Conservation (phyloP, 345 rosid genomes). For the Citrus medica region DNA sequence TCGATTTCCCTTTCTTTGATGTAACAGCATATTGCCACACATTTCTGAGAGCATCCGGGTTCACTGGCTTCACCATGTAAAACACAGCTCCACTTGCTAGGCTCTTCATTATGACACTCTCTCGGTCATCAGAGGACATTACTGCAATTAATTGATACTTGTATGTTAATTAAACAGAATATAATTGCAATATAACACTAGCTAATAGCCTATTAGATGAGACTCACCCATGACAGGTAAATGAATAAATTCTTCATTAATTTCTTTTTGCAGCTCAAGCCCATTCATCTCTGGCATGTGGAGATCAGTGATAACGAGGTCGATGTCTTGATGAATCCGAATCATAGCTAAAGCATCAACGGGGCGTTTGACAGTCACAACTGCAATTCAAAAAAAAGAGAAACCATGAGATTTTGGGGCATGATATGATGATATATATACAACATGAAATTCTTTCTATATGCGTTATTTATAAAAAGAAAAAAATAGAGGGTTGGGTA, state of each 20-base stretch:
- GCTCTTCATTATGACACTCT: constrained; percentile 35
- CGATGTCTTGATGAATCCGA: constrained; percentile 24
- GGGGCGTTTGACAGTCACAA: constrained; percentile 35
- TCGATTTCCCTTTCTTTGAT: constrained; percentile 34
- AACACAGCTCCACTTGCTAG: constrained; percentile 57
- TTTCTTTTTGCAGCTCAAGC: constrained; percentile 38
- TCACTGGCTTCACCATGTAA: constrained; percentile 61
- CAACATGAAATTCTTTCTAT: neutral
- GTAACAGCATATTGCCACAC: constrained; percentile 51
- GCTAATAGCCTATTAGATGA: neutral
- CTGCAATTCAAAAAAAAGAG: constrained; percentile 17
- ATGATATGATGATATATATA: neutral
- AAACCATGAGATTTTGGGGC: neutral
- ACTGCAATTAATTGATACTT: constrained; percentile 29
- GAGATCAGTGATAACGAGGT: constrained; percentile 65
- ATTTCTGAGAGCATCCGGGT: constrained; percentile 39
- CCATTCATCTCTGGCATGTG: constrained; percentile 80
- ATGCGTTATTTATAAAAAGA: no score
- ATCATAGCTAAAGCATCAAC: constrained; percentile 50
- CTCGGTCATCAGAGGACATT: constrained; percentile 60
- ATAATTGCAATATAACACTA: neutral
- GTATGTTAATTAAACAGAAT: neutral
- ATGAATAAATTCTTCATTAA: constrained; percentile 35
- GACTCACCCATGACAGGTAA: constrained; percentile 63
- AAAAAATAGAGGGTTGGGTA: no score